These are phyloP conservation scores for Aspergillus coremiiformis DNA, from an alignment of 495 filamentous ascomycete species.

Conservation along the genomic window DNA sequence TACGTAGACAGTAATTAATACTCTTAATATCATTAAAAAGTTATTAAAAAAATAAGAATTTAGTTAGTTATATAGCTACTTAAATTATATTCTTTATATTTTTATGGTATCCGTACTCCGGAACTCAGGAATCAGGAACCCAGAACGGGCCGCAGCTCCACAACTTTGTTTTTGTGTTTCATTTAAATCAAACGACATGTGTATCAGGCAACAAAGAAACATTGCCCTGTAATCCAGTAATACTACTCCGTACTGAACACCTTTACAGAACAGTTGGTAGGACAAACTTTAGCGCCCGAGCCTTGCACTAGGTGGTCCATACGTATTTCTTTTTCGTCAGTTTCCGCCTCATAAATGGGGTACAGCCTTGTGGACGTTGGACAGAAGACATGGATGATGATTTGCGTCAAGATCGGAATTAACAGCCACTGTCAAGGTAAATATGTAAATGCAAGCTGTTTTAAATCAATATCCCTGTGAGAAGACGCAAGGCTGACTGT, in stretches of 20 bases:
- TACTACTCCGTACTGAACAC: no score
- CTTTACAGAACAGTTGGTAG: neutral
- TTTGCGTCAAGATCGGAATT: neutral
- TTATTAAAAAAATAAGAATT: no score
- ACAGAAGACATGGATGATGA: neutral
- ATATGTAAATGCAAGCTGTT: neutral
- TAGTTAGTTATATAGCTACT: no score
- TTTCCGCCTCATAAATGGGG: neutral
- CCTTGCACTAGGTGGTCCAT: no score
- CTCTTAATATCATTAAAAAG: no score
- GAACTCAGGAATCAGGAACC: no score
- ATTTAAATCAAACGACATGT: neutral
- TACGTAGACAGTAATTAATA: no score
- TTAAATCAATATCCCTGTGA: neutral
- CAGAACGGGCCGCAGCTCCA: neutral
- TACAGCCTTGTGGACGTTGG: neutral
- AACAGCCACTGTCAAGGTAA: neutral
- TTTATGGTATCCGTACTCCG: no score
- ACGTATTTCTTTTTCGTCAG: neutral
- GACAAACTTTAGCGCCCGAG: neutral
- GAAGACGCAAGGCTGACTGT: neutral
- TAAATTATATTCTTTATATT: no score
- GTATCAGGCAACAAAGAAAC: neutral
- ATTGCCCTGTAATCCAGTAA: neutral
- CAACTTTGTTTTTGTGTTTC: neutral